Evolutionary conservation across 2,329 filamentous ascomycete species (phyloP).

Genomic region (Pseudocercospora cruenta): DNA sequence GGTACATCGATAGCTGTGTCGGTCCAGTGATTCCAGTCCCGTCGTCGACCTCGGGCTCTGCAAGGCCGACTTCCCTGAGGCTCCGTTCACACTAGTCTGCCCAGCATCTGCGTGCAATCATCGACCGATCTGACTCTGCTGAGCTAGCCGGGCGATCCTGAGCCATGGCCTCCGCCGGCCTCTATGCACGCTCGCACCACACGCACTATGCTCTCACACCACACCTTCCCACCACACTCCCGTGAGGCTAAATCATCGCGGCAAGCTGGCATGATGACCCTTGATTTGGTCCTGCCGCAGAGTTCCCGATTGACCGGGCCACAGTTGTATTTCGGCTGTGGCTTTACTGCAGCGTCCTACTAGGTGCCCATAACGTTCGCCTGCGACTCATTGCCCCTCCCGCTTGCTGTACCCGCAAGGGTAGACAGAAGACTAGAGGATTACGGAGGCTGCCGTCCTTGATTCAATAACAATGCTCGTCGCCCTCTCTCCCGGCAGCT

Average conservation of each 20-base stretch:
- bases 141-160: not conserved
- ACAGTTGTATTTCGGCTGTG: constrained; percentile 17
- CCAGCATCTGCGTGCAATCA: not conserved
- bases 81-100: not conserved
- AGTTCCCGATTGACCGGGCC: constrained; percentile 16
- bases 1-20: no score
- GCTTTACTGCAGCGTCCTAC: constrained; percentile 16
- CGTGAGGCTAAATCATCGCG: constrained; percentile 6
- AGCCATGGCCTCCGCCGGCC: not conserved
- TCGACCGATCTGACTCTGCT: not conserved
- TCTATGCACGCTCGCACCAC: constrained; percentile 5
- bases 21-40: no score
- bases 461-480: constrained; percentile 6
- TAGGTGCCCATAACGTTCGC: constrained; percentile 14
- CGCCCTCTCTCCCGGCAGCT: constrained; percentile 13
- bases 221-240: not conserved
- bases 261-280: constrained; percentile 1
- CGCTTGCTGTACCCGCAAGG: not conserved
- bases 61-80: not conserved
- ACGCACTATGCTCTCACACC: not conserved
- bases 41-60: no score
- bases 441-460: constrained; percentile 5
- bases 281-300: constrained; percentile 5
- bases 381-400: constrained; percentile 13
- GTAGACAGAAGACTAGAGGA: not conserved